Percentiles rank a stretch among this genome's conserved stretches.
Conservation (phyloP, 2,329 filamentous ascomycete species). For the Fusarium domesticum region DNA sequence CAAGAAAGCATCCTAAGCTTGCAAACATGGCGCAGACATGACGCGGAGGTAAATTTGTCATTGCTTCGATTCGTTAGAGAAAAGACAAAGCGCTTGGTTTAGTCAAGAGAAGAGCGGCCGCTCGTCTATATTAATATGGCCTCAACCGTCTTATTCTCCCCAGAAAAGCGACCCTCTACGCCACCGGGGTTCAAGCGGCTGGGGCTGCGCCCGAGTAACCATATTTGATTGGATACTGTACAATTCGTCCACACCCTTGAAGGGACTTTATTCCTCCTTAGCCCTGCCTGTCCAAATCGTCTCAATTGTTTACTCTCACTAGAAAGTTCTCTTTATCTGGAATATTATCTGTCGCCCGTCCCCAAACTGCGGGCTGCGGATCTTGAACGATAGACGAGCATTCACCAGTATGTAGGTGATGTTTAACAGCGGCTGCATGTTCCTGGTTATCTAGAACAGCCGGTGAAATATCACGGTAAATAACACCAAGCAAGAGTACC, state of each 20-base stretch:
- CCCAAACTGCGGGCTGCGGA: constrained; percentile 20
- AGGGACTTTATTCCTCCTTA: background rate
- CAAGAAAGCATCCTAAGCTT: too few relatives aligned
- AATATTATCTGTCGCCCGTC: constrained; percentile 28
- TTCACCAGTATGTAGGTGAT: constrained; percentile 22
- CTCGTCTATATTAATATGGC: background rate
- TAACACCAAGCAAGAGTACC: constrained; percentile 10
- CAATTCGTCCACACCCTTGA: background rate
- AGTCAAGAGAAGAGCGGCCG: constrained; percentile 7
- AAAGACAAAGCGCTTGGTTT: too few relatives aligned
- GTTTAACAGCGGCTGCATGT: constrained; percentile 1
- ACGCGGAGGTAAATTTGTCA: too few relatives aligned
- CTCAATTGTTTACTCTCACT: background rate
- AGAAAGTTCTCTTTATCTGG: too few relatives aligned
- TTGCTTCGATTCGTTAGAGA: background rate
- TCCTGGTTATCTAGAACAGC: background rate
- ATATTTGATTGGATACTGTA: background rate
- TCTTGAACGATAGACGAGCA: constrained; percentile 23
- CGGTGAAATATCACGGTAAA: background rate
- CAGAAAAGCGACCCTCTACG: background rate
- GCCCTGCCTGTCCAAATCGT: too few relatives aligned
- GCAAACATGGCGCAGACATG: too few relatives aligned
- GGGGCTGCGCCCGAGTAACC: background rate
- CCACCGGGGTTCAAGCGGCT: background rate
- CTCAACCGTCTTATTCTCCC: background rate